Percentiles rank a stretch among this genome's conserved stretches.
Conservation (phyloP, 331 rosid species). For the Pyrus hybrid region DNA sequence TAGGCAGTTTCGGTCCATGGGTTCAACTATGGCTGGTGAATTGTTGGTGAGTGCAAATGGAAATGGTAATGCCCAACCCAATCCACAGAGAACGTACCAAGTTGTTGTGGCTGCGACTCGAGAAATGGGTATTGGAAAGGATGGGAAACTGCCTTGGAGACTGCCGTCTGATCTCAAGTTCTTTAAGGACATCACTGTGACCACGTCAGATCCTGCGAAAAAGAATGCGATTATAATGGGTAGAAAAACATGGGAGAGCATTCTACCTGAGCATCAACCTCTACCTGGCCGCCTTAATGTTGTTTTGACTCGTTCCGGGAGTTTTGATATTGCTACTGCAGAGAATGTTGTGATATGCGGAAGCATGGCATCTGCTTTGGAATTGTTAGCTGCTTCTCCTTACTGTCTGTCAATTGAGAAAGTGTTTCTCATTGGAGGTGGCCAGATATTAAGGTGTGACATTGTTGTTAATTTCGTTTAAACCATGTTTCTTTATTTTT, state of each 20-base stretch:
- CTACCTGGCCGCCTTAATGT: conserved; percentile 84
- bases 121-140: conserved; percentile 83
- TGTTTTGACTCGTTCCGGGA: conserved; percentile 89
- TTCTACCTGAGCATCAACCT: conserved; percentile 61
- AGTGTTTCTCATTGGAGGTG: conserved; percentile 90
- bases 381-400: conserved; percentile 80
- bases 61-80: conserved; percentile 29
- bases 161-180: conserved; percentile 71
- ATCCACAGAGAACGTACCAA: conserved; percentile 79
- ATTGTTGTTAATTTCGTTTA: background rate
- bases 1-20: conserved; percentile 9
- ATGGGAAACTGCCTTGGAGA: conserved; percentile 80
- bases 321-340: conserved; percentile 87
- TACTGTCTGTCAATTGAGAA: conserved; percentile 86
- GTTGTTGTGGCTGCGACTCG: conserved; percentile 80
- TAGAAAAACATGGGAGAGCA: conserved; percentile 87
- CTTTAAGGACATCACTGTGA: conserved; percentile 55
- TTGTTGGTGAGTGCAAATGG: conserved; percentile 39
- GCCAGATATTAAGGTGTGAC: conserved; percentile 67
- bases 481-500: conserved; percentile 4
- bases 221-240: conserved; percentile 94
- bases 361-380: conserved; percentile 82
- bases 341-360: conserved; percentile 91
- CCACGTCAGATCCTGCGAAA: conserved; percentile 65
- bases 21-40: conserved; percentile 60